A percentile compares a stretch with the other conserved stretches of the same genome.
These are phyloP conservation scores for Geotrichum phurueaensis DNA, from an alignment of 1,139 yeast species.

Conservation along the genomic window DNA sequence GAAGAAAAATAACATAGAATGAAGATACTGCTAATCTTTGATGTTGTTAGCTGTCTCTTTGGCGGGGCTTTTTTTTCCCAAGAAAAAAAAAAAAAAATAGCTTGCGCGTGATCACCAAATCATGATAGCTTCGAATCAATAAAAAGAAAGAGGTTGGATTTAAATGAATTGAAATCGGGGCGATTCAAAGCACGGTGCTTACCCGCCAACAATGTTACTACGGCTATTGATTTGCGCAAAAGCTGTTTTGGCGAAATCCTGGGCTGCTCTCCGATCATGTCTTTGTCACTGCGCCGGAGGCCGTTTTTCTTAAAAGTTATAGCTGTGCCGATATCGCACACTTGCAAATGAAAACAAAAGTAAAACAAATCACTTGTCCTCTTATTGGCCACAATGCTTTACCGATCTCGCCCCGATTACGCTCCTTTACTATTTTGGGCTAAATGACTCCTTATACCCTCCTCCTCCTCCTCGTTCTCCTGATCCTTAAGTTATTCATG, in stretches of 20 bases:
- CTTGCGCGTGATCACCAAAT: background rate
- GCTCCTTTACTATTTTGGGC: background rate
- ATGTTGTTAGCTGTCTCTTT: background rate
- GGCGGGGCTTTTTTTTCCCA: background rate
- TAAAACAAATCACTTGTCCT: background rate
- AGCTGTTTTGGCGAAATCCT: too few relatives aligned
- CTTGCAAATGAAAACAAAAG: background rate
- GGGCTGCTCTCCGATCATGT: too few relatives aligned
- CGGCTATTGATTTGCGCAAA: too few relatives aligned
- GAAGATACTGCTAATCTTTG: too few relatives aligned
- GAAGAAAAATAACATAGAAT: background rate
- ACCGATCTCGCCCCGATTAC: slow-evolving; percentile 13
- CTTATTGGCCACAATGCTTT: background rate
- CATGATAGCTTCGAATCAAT: background rate
- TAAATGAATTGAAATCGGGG: background rate
- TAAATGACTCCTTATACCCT: background rate
- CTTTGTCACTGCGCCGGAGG: too few relatives aligned
- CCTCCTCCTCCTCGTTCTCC: background rate
- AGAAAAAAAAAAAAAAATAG: background rate
- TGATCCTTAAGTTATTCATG: slow-evolving; percentile 1
- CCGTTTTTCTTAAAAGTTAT: background rate
- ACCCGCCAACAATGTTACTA: too few relatives aligned
- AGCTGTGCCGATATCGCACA: slow-evolving; percentile 8
- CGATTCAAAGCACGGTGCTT: too few relatives aligned
- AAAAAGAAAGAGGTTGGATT: background rate